Evolutionary conservation across 768 basidiomycete species (phyloP), one percentile per base, ranked within the genome.

Genomic region (Tylopilus felleus): DNA sequence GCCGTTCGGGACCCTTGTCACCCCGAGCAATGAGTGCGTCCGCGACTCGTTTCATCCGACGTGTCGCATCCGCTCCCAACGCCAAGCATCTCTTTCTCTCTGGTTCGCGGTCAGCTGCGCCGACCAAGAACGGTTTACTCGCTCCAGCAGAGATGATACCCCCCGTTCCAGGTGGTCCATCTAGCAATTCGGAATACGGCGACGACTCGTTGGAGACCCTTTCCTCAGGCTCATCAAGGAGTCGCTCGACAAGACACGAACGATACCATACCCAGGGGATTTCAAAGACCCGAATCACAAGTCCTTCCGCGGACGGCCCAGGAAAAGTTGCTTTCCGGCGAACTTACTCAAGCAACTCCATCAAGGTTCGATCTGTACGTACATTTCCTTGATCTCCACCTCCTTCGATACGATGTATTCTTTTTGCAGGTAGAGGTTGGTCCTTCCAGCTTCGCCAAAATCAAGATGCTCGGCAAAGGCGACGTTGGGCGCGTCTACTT

Each of bases 401-500:
- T 47, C 42, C 27, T 33, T 25, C 27, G 23, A 31, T n/a, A 39
- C 19, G 40, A 38, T 50, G 13, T 35, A 47, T 57, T 23, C 42
- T 51, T 52, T 10, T 49, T 51, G 23, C 62, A 94, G 88, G 92
- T 96, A 53, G 95, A 98, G 75, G 96, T 99, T 23, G 82, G 86
- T 22, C 96, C 97, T 52, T 85, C 85, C 45, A 94, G 92, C 71
- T 99, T 99, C 74, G 81, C 88, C 67, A 99, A 99, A 77, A 78
- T 98, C 74, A 97, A 95, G 75, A 81, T 99, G 80, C 80, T 98
- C n/a, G 97, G 97, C 44, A 93, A 97, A 71, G 97, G 97, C 43
- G 97, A 99, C 72, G 97, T 99, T 44, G 97, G 97, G 19, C 90
- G 96, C 70, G 97, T 99, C 39, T 99, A 98, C 75, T 82, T 99